These are phyloP conservation scores for Pestalotiopsis sp. DNA, from an alignment of 2,329 filamentous ascomycete genomes.

Conservation along the genomic window DNA sequence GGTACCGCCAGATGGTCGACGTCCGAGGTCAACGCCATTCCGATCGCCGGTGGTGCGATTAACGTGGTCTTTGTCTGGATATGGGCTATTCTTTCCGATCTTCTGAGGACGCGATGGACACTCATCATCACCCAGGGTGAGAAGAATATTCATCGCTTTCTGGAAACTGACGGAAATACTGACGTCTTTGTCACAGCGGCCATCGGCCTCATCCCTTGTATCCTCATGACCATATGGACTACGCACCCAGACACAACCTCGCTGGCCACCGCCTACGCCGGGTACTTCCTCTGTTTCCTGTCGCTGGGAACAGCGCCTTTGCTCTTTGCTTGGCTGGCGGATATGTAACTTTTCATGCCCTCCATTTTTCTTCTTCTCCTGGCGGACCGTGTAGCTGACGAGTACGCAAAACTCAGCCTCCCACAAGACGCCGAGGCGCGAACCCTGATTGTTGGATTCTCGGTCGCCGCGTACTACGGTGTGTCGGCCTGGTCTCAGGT, in stretches of 20 bases:
- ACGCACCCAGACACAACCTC: constrained; percentile 42
- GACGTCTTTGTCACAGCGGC: constrained; percentile 24
- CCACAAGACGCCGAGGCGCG: constrained; percentile 52
- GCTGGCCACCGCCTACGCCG: constrained; percentile 50
- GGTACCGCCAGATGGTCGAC: constrained; percentile 44
- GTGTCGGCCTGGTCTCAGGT: constrained; percentile 55
- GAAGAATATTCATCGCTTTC: background rate
- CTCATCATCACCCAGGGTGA: constrained; percentile 49
- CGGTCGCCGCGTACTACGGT: constrained; percentile 52
- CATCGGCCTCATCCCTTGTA: constrained; percentile 49
- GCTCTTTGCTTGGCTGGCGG: constrained; percentile 55
- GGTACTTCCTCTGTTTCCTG: constrained; percentile 53
- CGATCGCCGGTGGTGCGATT: constrained; percentile 49
- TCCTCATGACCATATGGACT: constrained; percentile 59
- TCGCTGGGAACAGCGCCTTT: constrained; percentile 52
- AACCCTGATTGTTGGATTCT: constrained; percentile 49
- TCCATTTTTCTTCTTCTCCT: too few species aligned
- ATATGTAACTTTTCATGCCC: constrained; percentile 33
- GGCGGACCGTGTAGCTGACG: background rate
- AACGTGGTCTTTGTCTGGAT: constrained; percentile 46
- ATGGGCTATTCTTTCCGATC: constrained; percentile 55
- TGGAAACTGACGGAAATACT: background rate
- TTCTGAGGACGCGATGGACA: constrained; percentile 50
- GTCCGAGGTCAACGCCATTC: constrained; percentile 50
- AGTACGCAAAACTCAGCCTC: constrained; percentile 16